Evolutionary conservation across 228 moss, liverwort and hornwort species (phyloP).

Genomic region (Sphagnum fallax): DNA sequence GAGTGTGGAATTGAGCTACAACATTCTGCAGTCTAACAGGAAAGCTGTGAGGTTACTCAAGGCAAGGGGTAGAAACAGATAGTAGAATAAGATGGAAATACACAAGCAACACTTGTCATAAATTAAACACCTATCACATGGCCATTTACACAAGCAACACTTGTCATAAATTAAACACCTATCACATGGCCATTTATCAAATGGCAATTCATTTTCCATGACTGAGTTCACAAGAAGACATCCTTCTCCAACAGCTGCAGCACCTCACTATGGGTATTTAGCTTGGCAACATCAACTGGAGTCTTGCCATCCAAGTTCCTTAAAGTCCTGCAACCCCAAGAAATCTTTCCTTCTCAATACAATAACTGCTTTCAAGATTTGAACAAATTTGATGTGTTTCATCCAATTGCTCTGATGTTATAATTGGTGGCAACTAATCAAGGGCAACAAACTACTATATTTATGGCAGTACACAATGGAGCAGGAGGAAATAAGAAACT

Average conservation of each 20-base stretch:
- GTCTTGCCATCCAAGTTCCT: conserved; percentile 98
- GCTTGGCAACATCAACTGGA: conserved; percentile 95
- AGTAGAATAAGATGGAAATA: conserved; percentile 14
- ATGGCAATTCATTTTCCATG: conserved; percentile 1
- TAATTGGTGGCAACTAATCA: neutral
- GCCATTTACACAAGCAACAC: conserved; percentile 8
- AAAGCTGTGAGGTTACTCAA: conserved; percentile 27
- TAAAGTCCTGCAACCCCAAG: conserved; percentile 57
- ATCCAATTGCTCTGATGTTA: neutral
- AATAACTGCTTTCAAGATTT: neutral
- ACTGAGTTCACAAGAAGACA: conserved; percentile 70
- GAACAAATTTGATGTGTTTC: neutral
- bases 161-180: neutral
- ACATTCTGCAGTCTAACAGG: conserved; percentile 9
- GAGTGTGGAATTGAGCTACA: too few relatives aligned
- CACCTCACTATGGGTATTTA: conserved; percentile 86
- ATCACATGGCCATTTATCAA: conserved; percentile 2
- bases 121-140: neutral
- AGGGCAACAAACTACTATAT: neutral
- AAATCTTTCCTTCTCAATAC: neutral
- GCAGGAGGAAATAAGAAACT: conserved; percentile 13
- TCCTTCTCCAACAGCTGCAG: conserved; percentile 96
- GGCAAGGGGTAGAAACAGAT: conserved; percentile 19
- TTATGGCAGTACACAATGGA: neutral
- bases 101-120: conserved; percentile 8